A percentile compares a stretch with the other conserved stretches of the same genome.
Conservation (phyloP, 2,329 filamentous ascomycete genomes). For the Metarhizium robertsii region DNA sequence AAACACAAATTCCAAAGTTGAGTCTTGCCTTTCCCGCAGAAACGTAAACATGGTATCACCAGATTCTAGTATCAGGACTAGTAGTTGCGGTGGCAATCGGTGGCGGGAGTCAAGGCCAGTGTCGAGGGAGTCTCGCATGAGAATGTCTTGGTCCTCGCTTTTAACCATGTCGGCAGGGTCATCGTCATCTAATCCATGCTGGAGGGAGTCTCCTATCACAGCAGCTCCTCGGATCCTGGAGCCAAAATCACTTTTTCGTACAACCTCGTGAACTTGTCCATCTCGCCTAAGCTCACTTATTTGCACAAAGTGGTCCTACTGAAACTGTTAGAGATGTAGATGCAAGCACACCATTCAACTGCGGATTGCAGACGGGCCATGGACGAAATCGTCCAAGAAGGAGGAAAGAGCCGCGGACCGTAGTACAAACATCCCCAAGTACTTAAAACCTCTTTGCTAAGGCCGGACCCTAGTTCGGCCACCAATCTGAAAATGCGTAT, state of each 20-base stretch:
- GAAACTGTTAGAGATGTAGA: conserved; percentile 7
- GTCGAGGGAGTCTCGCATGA: conserved; percentile 22
- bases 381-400: not conserved
- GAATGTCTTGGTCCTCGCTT: conserved; percentile 28
- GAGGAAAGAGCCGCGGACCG: not conserved
- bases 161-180: conserved; percentile 22
- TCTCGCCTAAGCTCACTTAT: conserved; percentile 65
- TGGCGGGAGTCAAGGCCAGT: conserved; percentile 3
- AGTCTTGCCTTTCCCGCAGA: conserved; percentile 36
- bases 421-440: not conserved
- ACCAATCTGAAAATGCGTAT: not conserved
- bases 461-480: not conserved
- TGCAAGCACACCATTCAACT: not conserved
- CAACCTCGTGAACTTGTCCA: conserved; percentile 65
- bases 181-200: conserved; percentile 24
- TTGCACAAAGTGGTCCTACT: conserved; percentile 66
- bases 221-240: conserved; percentile 69
- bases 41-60: conserved; percentile 72
- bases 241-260: conserved; percentile 70
- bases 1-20: conserved; percentile 49
- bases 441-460: not conserved
- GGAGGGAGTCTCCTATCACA: conserved; percentile 55
- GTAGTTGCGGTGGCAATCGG: conserved; percentile 62
- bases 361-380: not conserved
- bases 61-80: conserved; percentile 67